Percentiles rank a stretch among this genome's conserved stretches.
Conservation (phyloP, 306 rosid genomes). For the Glycine latifolia region DNA sequence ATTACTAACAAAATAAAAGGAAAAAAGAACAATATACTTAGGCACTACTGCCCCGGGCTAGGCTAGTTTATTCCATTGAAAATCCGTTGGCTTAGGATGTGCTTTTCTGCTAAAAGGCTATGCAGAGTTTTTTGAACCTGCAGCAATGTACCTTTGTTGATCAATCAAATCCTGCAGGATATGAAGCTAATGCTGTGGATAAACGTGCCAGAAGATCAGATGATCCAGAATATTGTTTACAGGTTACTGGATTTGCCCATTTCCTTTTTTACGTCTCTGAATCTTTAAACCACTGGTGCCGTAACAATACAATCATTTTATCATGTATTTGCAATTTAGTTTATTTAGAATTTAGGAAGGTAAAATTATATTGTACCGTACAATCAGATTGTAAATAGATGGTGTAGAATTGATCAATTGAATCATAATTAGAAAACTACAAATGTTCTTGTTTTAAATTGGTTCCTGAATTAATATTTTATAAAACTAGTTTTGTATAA, state of each 20-base stretch:
- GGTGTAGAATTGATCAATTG: conserved; percentile 34
- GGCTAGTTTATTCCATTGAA: no score
- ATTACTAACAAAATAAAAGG: no score
- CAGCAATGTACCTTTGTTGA: conserved; percentile 33
- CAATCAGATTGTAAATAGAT: background rate
- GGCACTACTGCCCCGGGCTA: no score
- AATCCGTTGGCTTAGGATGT: no score
- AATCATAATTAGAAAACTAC: background rate
- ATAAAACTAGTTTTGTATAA: background rate
- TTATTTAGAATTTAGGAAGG: background rate
- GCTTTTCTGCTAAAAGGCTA: no score
- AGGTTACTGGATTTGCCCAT: conserved; percentile 53
- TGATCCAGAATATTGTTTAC: conserved; percentile 50
- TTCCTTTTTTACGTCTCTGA: conserved; percentile 2
- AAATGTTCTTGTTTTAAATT: conserved; percentile 9
- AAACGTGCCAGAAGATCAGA: conserved; percentile 42
- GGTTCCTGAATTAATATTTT: background rate
- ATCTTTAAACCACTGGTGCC: conserved; percentile 6
- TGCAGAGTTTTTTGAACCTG: no score
- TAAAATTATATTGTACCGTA: background rate
- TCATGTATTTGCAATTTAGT: background rate
- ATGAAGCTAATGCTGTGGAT: conserved; percentile 47
- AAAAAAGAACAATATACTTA: no score
- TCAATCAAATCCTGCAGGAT: conserved; percentile 49
- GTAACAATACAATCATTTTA: conserved; percentile 30